phyloP scores from a whole-genome alignment of 2,329 filamentous ascomycete genomes.

The Alternaria sp. region DNA sequence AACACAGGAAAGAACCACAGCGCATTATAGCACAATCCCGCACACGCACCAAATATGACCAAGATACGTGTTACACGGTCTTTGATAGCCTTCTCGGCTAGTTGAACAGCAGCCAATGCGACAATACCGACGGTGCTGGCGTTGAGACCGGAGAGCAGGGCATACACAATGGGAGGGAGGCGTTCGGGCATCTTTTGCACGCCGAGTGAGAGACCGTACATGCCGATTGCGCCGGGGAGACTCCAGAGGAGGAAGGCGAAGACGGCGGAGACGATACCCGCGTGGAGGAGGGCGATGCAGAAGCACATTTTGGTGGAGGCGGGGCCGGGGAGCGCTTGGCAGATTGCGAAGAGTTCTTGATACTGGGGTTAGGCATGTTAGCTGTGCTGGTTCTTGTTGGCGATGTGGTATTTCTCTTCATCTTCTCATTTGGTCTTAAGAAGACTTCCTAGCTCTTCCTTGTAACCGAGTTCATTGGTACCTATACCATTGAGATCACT shows the following conservation, averaged over 20 bases:
- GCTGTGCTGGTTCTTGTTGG: too few relatives aligned
- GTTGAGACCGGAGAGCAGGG: constrained; percentile 74
- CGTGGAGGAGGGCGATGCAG: constrained; percentile 69
- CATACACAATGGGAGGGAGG: constrained; percentile 69
- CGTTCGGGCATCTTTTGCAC: constrained; percentile 65
- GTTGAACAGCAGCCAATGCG: constrained; percentile 70
- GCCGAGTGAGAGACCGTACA: constrained; percentile 71
- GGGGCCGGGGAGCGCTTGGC: constrained; percentile 71
- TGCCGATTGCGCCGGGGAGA: constrained; percentile 72
- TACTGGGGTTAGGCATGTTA: too few relatives aligned
- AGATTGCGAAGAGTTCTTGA: constrained; percentile 74
- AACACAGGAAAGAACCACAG: constrained; percentile 77
- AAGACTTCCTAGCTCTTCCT: neutral
- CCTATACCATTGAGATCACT: fast-evolving
- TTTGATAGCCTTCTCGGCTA: constrained; percentile 71
- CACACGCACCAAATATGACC: constrained; percentile 67
- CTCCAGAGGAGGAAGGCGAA: constrained; percentile 70
- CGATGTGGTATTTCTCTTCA: neutral
- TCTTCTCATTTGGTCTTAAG: neutral
- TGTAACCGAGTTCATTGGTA: neutral
- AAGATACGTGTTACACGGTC: constrained; percentile 68
- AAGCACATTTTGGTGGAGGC: constrained; percentile 75
- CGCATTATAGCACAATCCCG: constrained; percentile 72
- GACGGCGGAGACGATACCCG: constrained; percentile 64
- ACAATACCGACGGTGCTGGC: constrained; percentile 75